Percentiles rank a stretch among this genome's conserved stretches.
phyloP scores from a whole-genome alignment of 1,284 basidiomycete genomes.

The Moesziomyces sp. region DNA sequence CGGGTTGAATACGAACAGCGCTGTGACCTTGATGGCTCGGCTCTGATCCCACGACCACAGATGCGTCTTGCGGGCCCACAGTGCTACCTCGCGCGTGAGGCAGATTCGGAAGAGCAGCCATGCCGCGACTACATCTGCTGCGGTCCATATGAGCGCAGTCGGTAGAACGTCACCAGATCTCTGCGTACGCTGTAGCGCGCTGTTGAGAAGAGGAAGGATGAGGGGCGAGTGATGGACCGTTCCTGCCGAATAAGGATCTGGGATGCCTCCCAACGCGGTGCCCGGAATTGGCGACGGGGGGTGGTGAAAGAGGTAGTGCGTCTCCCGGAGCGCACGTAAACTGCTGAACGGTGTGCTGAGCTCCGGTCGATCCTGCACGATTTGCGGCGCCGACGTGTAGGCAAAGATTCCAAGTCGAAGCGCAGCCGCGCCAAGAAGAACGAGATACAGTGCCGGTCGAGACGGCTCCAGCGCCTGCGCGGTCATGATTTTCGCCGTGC shows the following conservation, averaged over 20 bases:
- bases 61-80: constrained; percentile 25
- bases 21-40: constrained; percentile 40
- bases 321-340: constrained; percentile 72
- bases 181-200: constrained; percentile 9
- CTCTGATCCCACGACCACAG: constrained; percentile 39
- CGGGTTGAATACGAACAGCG: constrained; percentile 82
- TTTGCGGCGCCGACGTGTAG: constrained; percentile 59
- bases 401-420: constrained; percentile 67
- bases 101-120: constrained; percentile 46
- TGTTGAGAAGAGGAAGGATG: constrained; percentile 73
- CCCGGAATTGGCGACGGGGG: constrained; percentile 20
- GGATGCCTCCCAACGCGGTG: constrained; percentile 2
- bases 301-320: constrained; percentile 36
- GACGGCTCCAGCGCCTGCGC: constrained; percentile 16
- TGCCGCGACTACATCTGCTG: constrained; percentile 74
- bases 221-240: constrained; percentile 78
- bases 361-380: constrained; percentile 73
- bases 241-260: constrained; percentile 26
- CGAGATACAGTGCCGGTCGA: constrained; percentile 15
- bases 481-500: constrained; percentile 29
- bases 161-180: constrained; percentile 67
- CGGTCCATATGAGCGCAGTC: constrained; percentile 77
- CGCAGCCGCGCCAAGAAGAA: constrained; percentile 17
- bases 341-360: constrained; percentile 84
- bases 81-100: constrained; percentile 17